These are phyloP conservation scores for Blepharisma japonicum DNA, from an alignment of 73 alveolate species.

Conservation along the genomic window DNA sequence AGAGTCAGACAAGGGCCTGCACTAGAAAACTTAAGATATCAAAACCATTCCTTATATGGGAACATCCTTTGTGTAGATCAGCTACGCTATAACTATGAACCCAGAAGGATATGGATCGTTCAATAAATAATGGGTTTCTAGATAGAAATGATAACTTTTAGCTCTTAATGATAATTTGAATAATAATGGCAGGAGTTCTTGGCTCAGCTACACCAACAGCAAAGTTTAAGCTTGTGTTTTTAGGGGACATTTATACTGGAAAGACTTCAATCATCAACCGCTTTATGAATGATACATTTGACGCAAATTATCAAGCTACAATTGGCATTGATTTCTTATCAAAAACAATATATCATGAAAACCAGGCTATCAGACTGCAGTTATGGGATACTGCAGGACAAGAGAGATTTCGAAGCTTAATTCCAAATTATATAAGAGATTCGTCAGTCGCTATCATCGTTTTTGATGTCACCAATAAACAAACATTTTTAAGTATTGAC, in stretches of 20 bases:
- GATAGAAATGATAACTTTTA: too few relatives aligned
- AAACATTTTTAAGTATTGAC: conserved; percentile 57
- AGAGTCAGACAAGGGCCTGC: conserved; percentile 94
- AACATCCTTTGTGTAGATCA: conserved; percentile 22
- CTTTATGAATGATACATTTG: conserved; percentile 69
- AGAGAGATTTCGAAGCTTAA: conserved; percentile 69
- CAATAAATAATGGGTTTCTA: neutral
- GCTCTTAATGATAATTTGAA: too few relatives aligned
- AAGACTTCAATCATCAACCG: conserved; percentile 55
- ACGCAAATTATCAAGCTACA: conserved; percentile 85
- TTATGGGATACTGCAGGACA: conserved; percentile 91
- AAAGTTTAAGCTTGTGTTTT: conserved; percentile 49
- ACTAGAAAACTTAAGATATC: conserved; percentile 54
- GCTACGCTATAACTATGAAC: conserved; percentile 27
- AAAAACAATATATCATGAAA: conserved; percentile 93
- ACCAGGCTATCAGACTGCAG: conserved; percentile 74
- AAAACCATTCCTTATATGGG: conserved; percentile 32
- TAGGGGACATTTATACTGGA: conserved; percentile 57
- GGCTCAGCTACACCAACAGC: conserved; percentile 28
- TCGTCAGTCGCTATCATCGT: conserved; percentile 70
- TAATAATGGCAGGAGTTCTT: neutral
- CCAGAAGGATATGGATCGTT: conserved; percentile 31
- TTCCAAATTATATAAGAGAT: conserved; percentile 71
- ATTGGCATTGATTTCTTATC: conserved; percentile 99
- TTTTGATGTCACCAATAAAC: conserved; percentile 63